Base-by-base conservation (phyloP, 1,284 basidiomycete genomes). In the Stygiomarasmius scandens region DNA sequence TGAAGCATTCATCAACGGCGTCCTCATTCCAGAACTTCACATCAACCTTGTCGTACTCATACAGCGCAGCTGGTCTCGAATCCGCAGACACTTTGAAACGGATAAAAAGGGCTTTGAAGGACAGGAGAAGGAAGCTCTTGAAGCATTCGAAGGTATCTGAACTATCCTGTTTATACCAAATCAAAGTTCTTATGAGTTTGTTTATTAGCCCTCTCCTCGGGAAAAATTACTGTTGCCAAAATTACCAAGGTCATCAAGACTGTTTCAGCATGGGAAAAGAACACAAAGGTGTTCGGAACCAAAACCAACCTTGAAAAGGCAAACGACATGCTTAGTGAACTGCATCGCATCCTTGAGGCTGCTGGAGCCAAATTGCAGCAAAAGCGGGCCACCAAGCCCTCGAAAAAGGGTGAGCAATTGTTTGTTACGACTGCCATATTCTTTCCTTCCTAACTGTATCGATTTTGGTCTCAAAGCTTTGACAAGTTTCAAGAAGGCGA, bases 141-240 rank as follows among this genome's bases (percentile, higher is more conserved):
- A 43, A 2, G 66, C 66, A 0, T 67, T 69, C 48, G 25, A 60
- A 24, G 63, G 67, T 70, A 52, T 5, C 6, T 32, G 29, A 6
- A 6, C 6, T 32, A 32, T 32, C 12, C 16, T 59, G 48, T 23
- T 34, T 32, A 24, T 41, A 20, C 38, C n/a, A 9, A 10, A 16
- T 23, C n/a, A 55, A 57, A 6, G 29, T 32, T 32, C 29, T n/a
- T n/a, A n/a, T n/a, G n/a, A 12, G 29, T 32, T 32, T 12, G 12
- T n/a, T n/a, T 32, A 32, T 32, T 12, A 32, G 29, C 5, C 12
- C 6, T 32, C 29, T 32, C 29, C 29, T n/a, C n/a, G n/a, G 29
- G 43, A 1, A 51, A 58, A 23, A 38, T 52, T 1, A 70, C 61
- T 0, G 66, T 64, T 25, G 41, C 48, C 1, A 47, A 56, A 9